Percentiles rank a stretch among this genome's conserved stretches.
Evolutionary conservation across 352 stramenopile genomes (phyloP).

Genomic region (Phytophthora ohioensis): DNA sequence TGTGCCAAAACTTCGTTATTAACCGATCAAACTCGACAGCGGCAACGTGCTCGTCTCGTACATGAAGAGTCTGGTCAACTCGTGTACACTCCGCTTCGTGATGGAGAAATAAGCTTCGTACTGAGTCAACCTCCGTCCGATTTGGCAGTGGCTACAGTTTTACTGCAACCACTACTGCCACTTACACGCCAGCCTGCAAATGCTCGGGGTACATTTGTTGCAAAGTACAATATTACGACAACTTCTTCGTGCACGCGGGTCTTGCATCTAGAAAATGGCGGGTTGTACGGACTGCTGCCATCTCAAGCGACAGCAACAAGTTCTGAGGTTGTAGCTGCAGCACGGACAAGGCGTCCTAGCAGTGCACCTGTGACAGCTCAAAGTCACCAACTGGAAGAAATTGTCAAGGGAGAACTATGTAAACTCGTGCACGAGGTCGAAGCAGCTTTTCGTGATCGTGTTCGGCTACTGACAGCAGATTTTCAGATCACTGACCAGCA

Average conservation of each 20-base stretch:
- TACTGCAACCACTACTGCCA: slow-evolving; percentile 60
- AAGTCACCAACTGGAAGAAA: slow-evolving; percentile 47
- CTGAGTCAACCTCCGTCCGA: slow-evolving; percentile 56
- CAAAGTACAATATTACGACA: slow-evolving; percentile 59
- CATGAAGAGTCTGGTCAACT: slow-evolving; percentile 58
- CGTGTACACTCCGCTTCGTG: slow-evolving; percentile 50
- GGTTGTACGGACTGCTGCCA: slow-evolving; percentile 43
- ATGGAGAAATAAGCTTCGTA: slow-evolving; percentile 65
- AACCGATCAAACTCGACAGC: slow-evolving; percentile 18
- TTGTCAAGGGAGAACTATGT: slow-evolving; percentile 57
- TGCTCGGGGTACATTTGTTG: slow-evolving; percentile 55
- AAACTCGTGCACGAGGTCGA: slow-evolving; percentile 63
- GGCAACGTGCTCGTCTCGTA: slow-evolving; percentile 18
- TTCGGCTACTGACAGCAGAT: slow-evolving; percentile 61
- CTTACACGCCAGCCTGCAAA: slow-evolving; percentile 39
- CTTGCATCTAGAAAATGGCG: slow-evolving; percentile 36
- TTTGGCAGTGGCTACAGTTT: slow-evolving; percentile 52
- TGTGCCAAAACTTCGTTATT: slow-evolving; percentile 46
- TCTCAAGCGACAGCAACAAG: slow-evolving; percentile 21
- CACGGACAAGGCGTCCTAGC: slow-evolving; percentile 18
- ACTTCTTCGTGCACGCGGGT: slow-evolving; percentile 55
- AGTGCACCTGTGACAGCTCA: slow-evolving; percentile 32
- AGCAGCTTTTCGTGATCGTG: slow-evolving; percentile 42
- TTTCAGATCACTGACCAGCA: slow-evolving; percentile 68
- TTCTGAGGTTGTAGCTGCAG: slow-evolving; percentile 1